Evolutionary conservation across 2,329 filamentous ascomycete species (phyloP).

Genomic region (Aspergillus alliaceus): DNA sequence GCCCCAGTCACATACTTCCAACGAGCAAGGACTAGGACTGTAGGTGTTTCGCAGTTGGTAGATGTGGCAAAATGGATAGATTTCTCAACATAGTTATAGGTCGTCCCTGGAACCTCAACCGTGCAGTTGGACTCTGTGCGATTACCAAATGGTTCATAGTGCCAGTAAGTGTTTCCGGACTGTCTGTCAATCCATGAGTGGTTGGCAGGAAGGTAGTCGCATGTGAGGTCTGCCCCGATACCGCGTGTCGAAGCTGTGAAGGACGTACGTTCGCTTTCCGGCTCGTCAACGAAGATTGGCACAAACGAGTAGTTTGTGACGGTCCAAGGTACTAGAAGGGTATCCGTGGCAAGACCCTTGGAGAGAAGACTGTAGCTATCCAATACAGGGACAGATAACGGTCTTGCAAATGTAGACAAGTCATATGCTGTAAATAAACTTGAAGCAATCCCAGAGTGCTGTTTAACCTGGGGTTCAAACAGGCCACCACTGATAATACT

Average conservation of each 20-base stretch:
- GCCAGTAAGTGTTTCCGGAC: not conserved
- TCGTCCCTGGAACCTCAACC: not conserved
- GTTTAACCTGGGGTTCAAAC: conserved; percentile 16
- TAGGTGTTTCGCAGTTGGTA: not conserved
- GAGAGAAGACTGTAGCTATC: not conserved
- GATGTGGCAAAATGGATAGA: not conserved
- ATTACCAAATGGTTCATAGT: not conserved
- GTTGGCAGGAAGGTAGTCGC: not conserved
- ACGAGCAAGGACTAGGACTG: not conserved
- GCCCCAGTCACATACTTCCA: not conserved
- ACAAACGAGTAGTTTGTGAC: not conserved
- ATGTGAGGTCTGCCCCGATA: not conserved
- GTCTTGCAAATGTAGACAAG: not conserved
- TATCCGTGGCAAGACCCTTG: not conserved
- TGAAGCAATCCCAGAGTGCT: not conserved
- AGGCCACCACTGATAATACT: conserved; percentile 19
- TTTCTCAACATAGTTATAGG: not conserved
- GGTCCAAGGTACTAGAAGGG: not conserved
- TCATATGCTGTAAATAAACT: not conserved
- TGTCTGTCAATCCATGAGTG: not conserved
- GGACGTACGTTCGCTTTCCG: not conserved
- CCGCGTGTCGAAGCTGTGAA: conserved; percentile 3
- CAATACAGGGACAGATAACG: not conserved
- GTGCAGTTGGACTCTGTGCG: not conserved
- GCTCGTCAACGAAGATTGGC: not conserved